These are phyloP conservation scores for Phytophthora pluvialis DNA, from an alignment of 352 stramenopile species.

Conservation along the genomic window DNA sequence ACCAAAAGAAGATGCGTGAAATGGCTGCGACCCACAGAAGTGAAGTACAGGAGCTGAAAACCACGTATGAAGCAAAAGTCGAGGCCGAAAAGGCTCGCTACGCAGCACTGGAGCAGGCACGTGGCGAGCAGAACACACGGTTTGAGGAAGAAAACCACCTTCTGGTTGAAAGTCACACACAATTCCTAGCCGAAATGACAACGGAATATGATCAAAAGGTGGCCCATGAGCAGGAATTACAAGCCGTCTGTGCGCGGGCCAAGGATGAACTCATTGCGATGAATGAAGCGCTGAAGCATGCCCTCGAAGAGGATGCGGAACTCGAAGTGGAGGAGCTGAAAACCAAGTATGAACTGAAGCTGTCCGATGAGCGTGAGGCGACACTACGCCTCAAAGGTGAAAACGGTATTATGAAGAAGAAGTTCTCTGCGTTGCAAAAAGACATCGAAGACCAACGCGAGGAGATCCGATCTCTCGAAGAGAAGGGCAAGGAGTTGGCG, in stretches of 20 bases:
- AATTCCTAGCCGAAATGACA: constrained; percentile 92
- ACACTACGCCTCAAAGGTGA: constrained; percentile 95
- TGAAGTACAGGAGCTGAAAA: constrained; percentile 91
- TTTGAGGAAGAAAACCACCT: constrained; percentile 82
- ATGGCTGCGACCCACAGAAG: constrained; percentile 91
- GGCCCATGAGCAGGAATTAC: constrained; percentile 80
- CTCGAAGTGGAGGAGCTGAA: constrained; percentile 94
- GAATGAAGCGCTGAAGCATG: constrained; percentile 90
- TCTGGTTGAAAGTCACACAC: constrained; percentile 80
- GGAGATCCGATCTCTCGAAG: constrained; percentile 91
- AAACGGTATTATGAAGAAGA: constrained; percentile 98
- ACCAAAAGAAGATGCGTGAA: constrained; percentile 91
- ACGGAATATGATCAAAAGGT: constrained; percentile 94
- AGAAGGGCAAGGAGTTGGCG: constrained; percentile 93
- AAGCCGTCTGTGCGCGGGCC: constrained; percentile 60
- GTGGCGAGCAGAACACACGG: constrained; percentile 72
- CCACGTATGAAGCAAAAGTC: constrained; percentile 91
- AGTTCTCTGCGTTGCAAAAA: constrained; percentile 93
- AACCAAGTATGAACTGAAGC: constrained; percentile 91
- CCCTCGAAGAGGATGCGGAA: constrained; percentile 95
- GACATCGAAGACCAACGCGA: constrained; percentile 96
- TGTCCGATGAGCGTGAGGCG: constrained; percentile 89
- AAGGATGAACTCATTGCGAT: constrained; percentile 83
- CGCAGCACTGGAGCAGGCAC: constrained; percentile 77
- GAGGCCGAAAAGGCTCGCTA: constrained; percentile 92